Percentiles rank a stretch among this genome's conserved stretches.
Conservation (phyloP, 371 early-diverging fungal species). For the Sporodiniella umbellata region DNA sequence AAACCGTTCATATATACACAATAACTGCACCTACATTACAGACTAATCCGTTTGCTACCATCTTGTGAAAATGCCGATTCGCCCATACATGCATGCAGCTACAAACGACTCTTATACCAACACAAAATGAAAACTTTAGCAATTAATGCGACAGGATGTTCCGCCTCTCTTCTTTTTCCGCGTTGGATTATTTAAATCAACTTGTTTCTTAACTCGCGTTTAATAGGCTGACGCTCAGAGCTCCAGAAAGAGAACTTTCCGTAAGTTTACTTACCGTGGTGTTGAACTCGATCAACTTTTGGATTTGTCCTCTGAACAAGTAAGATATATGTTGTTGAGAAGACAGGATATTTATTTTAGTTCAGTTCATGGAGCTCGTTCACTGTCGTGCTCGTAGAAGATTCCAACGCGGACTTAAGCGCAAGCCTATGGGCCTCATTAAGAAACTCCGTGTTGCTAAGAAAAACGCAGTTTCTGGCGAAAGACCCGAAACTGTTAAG, state of each 20-base stretch:
- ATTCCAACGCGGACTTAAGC: conserved; percentile 96
- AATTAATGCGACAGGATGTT: too few species aligned
- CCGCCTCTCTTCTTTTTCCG: too few species aligned
- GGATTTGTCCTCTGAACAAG: conserved; percentile 86
- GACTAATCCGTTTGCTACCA: too few species aligned
- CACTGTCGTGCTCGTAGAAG: conserved; percentile 95
- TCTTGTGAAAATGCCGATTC: too few species aligned
- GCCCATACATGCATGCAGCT: too few species aligned
- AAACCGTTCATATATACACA: too few species aligned
- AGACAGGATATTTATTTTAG: too few species aligned
- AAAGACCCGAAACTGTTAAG: conserved; percentile 98
- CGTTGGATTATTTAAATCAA: too few species aligned
- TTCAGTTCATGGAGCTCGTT: conserved; percentile 89
- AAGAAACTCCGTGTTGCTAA: conserved; percentile 96
- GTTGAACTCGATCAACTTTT: conserved; percentile 86
- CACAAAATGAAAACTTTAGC: too few species aligned
- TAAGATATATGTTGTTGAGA: conserved; percentile 9
- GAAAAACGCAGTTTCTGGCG: conserved; percentile 74
- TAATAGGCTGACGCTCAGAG: conserved; percentile 46
- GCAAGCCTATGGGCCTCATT: conserved; percentile 95
- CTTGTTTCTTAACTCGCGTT: too few species aligned
- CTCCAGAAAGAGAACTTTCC: conserved; percentile 93
- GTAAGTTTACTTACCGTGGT: conserved; percentile 82
- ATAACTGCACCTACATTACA: too few species aligned
- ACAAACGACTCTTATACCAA: too few species aligned